Percentiles rank a stretch among this genome's conserved stretches.
Evolutionary conservation across 78 protist genomes (phyloP).

Genomic region (Dictyostelium citrinum): DNA sequence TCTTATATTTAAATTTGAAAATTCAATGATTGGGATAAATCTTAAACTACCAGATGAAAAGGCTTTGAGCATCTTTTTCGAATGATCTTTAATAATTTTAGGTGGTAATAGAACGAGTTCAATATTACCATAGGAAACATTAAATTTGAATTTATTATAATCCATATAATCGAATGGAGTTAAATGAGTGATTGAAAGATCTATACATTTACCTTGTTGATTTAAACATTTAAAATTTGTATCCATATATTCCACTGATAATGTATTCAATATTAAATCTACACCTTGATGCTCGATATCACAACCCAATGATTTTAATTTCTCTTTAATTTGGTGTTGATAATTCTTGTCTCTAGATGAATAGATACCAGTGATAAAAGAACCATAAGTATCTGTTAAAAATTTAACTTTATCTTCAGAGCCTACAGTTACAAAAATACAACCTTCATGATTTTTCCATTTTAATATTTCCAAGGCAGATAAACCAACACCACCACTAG

Average conservation of each 20-base stretch:
- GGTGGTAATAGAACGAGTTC: not conserved
- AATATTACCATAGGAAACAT: not conserved
- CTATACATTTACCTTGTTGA: not conserved
- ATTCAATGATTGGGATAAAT: not conserved
- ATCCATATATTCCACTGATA: not conserved
- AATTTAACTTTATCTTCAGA: slow-evolving; percentile 2
- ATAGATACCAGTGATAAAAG: not conserved
- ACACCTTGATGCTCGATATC: not conserved
- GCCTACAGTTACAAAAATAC: not conserved
- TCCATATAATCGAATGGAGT: not conserved
- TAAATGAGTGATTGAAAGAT: slow-evolving; percentile 14
- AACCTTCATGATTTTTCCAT: not conserved
- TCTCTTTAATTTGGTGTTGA: not conserved
- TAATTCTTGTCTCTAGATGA: not conserved
- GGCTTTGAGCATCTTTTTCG: not conserved
- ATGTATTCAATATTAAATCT: not conserved
- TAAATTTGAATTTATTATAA: not conserved
- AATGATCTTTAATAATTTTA: not conserved
- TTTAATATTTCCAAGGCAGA: slow-evolving; percentile 2
- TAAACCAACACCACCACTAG: not conserved
- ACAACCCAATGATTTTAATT: not conserved
- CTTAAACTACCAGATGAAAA: not conserved
- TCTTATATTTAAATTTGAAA: not conserved
- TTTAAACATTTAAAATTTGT: not conserved
- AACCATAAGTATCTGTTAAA: not conserved